A percentile compares a stretch with the other conserved stretches of the same genome.
phyloP scores from a whole-genome alignment of 805 yeast genomes.

The Candida chilensis region DNA sequence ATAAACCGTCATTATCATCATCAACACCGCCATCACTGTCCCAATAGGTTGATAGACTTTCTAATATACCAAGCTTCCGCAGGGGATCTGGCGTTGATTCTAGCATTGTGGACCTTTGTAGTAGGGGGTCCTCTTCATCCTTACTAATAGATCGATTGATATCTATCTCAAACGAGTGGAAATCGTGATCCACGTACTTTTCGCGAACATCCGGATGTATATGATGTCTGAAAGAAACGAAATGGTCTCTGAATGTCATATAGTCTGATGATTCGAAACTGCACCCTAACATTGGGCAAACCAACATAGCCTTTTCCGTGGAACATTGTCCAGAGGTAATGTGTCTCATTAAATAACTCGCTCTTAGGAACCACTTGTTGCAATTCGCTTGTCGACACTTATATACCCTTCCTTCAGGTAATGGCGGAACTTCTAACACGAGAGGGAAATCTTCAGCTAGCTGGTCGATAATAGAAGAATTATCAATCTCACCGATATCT shows the following conservation, averaged over 20 bases:
- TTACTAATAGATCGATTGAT: too few species aligned
- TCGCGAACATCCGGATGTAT: slow-evolving; percentile 3
- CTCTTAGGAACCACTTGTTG: slow-evolving; percentile 7
- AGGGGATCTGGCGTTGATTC: too few species aligned
- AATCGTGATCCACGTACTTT: too few species aligned
- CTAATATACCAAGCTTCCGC: too few species aligned
- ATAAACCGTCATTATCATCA: too few species aligned
- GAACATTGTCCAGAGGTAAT: slow-evolving; percentile 14
- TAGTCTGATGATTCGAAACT: slow-evolving; percentile 25
- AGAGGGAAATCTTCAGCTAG: slow-evolving; percentile 12
- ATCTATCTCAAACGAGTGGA: too few species aligned
- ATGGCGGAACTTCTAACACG: slow-evolving; percentile 11
- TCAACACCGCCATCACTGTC: too few species aligned
- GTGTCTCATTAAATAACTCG: slow-evolving; percentile 10
- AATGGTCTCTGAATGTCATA: slow-evolving; percentile 17
- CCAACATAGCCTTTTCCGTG: slow-evolving; percentile 16
- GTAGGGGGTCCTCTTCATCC: too few species aligned
- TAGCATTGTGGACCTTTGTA: too few species aligned
- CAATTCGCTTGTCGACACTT: slow-evolving; percentile 8
- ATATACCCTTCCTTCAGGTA: slow-evolving; percentile 12
- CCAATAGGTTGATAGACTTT: too few species aligned
- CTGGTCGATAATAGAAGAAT: slow-evolving; percentile 1
- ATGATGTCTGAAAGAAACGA: slow-evolving; percentile 11
- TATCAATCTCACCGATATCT: too few species aligned
- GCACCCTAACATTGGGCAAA: slow-evolving; percentile 30